Evolutionary conservation across 1,139 yeast genomes (phyloP).

Genomic region (Kazachstania sp.): DNA sequence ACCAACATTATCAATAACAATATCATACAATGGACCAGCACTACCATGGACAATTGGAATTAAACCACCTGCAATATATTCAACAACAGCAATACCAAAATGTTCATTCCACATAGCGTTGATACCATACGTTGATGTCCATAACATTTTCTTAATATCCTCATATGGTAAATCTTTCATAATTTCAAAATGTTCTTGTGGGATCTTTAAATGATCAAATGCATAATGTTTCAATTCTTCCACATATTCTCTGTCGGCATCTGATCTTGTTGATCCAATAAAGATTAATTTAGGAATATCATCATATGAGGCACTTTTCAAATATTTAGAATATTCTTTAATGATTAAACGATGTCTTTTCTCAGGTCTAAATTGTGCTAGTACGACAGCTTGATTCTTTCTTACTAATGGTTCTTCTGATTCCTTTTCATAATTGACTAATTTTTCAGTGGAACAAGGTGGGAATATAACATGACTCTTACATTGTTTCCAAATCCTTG

Average conservation of each 20-base stretch:
- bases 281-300: constrained; percentile 50
- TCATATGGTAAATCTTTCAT: constrained; percentile 69
- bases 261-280: constrained; percentile 77
- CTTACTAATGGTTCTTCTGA: constrained; percentile 28
- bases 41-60: constrained; percentile 89
- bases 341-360: constrained; percentile 76
- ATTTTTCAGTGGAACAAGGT: constrained; percentile 67
- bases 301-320: constrained; percentile 10
- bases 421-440: constrained; percentile 23
- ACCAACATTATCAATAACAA: constrained; percentile 61
- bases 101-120: constrained; percentile 99
- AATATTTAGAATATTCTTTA: constrained; percentile 50
- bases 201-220: constrained; percentile 38
- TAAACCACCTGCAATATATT: constrained; percentile 78
- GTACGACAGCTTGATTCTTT: constrained; percentile 53
- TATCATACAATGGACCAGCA: constrained; percentile 89
- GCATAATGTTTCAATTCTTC: constrained; percentile 41
- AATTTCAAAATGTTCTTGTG: constrained; percentile 47
- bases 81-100: constrained; percentile 96
- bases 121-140: constrained; percentile 64
- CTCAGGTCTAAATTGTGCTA: constrained; percentile 95
- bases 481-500: constrained; percentile 45
- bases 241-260: constrained; percentile 56
- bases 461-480: constrained; percentile 56
- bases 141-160: constrained; percentile 47